These are phyloP conservation scores for Saccharomycopsis microspora DNA, from an alignment of 805 yeast genomes.

Conservation along the genomic window DNA sequence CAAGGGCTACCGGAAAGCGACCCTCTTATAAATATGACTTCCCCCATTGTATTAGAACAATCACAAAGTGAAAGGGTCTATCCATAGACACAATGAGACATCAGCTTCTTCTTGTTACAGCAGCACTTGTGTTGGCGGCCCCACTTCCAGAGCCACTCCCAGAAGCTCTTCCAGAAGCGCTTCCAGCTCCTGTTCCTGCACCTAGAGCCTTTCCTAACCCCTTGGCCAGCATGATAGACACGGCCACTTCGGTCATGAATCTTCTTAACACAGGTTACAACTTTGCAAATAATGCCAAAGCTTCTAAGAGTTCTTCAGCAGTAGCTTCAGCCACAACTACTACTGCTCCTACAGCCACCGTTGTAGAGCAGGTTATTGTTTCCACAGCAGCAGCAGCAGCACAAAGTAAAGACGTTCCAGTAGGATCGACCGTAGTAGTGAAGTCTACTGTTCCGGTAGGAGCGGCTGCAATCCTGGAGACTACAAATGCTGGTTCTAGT, in stretches of 20 bases:
- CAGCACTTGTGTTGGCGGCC: background rate
- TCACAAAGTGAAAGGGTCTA: no score
- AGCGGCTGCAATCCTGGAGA: no score
- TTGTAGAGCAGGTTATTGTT: background rate
- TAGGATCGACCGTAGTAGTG: no score
- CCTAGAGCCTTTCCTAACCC: background rate
- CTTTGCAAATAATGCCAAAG: background rate
- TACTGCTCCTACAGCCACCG: background rate
- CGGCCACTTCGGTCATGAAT: background rate
- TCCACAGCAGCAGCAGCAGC: conserved; percentile 2
- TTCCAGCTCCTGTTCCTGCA: background rate
- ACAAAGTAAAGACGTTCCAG: background rate
- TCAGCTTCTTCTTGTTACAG: background rate
- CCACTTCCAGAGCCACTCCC: background rate
- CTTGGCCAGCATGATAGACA: background rate
- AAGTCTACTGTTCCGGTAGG: no score
- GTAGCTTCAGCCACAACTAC: background rate
- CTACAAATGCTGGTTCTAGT: no score
- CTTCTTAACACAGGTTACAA: background rate
- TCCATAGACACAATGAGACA: background rate
- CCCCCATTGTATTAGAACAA: no score
- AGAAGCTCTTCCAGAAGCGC: background rate
- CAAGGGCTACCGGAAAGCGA: no score
- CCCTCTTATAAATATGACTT: no score
- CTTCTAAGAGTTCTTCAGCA: conserved; percentile 1